A percentile compares a stretch with the other conserved stretches of the same genome.
These are phyloP conservation scores for Tetrapisispora taiwanensis DNA, from an alignment of 805 yeast species.

Conservation along the genomic window DNA sequence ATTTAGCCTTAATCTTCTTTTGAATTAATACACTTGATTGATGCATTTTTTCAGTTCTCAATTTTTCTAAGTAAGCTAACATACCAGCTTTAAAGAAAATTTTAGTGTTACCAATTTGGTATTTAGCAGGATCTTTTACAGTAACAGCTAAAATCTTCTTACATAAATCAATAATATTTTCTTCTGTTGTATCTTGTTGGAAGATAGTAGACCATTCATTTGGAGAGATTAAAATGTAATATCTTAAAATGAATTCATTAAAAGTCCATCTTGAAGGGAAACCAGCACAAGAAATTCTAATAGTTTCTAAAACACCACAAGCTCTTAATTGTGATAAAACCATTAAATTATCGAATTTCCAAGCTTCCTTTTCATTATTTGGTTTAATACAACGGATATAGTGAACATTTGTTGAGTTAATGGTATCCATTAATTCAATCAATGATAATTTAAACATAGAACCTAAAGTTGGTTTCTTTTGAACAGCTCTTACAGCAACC, in stretches of 20 bases:
- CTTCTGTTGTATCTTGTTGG: conserved; percentile 38
- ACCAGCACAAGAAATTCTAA: conserved; percentile 93
- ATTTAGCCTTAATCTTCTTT: conserved; percentile 60
- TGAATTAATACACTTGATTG: conserved; percentile 77
- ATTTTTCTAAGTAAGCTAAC: conserved; percentile 81
- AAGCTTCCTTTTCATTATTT: conserved; percentile 84
- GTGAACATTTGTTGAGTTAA: conserved; percentile 90
- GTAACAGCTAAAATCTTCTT: conserved; percentile 53
- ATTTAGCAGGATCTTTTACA: conserved; percentile 56
- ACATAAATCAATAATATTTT: conserved; percentile 55
- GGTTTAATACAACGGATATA: conserved; percentile 97
- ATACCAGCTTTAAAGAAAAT: conserved; percentile 95
- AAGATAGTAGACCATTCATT: conserved; percentile 54
- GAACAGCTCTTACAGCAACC: conserved; percentile 37
- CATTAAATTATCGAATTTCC: conserved; percentile 94
- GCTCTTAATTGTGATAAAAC: conserved; percentile 92
- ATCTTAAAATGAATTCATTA: conserved; percentile 83
- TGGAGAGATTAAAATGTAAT: conserved; percentile 72
- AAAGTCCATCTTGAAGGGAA: conserved; percentile 95
- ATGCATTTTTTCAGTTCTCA: conserved; percentile 68
- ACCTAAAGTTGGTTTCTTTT: conserved; percentile 85
- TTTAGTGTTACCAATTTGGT: conserved; percentile 86
- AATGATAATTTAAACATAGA: conserved; percentile 87
- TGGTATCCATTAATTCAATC: conserved; percentile 86
- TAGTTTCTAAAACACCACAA: conserved; percentile 96